These are phyloP conservation scores for Xylaria scruposa DNA, from an alignment of 495 filamentous ascomycete species.

Conservation along the genomic window DNA sequence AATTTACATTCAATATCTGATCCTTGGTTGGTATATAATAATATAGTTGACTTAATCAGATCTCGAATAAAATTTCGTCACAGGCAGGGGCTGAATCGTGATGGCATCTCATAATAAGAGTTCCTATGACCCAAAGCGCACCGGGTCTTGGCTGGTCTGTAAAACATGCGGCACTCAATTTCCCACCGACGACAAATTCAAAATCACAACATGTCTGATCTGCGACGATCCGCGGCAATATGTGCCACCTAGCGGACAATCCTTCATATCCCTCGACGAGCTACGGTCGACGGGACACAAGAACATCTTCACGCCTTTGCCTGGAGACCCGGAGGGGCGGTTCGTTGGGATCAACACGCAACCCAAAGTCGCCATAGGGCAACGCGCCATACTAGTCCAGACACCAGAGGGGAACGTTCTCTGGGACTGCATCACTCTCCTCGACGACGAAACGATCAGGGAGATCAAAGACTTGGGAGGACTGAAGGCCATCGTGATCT, in stretches of 20 bases:
- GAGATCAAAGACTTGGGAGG: conserved; percentile 61
- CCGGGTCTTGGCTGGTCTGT: conserved; percentile 65
- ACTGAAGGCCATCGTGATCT: conserved; percentile 75
- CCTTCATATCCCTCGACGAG: conserved; percentile 62
- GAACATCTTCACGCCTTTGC: conserved; percentile 51
- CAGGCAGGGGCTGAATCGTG: not conserved
- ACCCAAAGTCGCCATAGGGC: conserved; percentile 74
- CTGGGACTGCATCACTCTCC: conserved; percentile 73
- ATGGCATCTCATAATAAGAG: conserved; percentile 29
- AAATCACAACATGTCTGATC: conserved; percentile 67
- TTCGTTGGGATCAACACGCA: conserved; percentile 62
- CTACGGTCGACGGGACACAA: conserved; percentile 41
- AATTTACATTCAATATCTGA: not conserved
- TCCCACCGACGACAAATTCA: conserved; percentile 50
- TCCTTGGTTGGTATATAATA: not conserved
- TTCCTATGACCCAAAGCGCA: conserved; percentile 32
- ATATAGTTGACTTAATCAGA: not conserved
- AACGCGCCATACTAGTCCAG: conserved; percentile 69
- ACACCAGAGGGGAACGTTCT: conserved; percentile 69
- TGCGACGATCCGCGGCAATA: conserved; percentile 81
- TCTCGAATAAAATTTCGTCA: not conserved
- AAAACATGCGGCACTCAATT: conserved; percentile 75
- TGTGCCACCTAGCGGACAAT: conserved; percentile 64
- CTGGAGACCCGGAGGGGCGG: conserved; percentile 41
- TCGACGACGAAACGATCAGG: conserved; percentile 65